Conservation (phyloP, 2,329 filamentous ascomycete genomes). For the Ophiostoma piceae region DNA sequence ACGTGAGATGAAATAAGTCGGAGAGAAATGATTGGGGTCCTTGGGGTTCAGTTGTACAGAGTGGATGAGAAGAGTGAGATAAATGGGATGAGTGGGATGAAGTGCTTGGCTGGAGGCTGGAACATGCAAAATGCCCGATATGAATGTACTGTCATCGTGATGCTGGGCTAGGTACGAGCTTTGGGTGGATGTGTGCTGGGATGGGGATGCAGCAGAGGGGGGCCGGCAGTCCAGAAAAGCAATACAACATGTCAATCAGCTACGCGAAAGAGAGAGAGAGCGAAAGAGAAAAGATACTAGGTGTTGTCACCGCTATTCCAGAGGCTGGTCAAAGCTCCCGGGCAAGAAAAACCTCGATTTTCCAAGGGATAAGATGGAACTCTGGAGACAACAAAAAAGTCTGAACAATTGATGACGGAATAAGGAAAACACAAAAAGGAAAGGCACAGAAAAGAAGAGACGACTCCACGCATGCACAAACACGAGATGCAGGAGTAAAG, state of each 20-base stretch:
- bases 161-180: background rate
- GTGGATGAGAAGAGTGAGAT: background rate
- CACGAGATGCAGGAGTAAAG: slow-evolving; percentile 2
- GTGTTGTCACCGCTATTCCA: background rate
- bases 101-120: slow-evolving; percentile 1
- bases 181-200: background rate
- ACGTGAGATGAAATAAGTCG: background rate
- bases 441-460: background rate
- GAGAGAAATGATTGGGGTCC: background rate
- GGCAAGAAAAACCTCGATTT: background rate
- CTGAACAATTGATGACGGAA: background rate
- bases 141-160: slow-evolving; percentile 5
- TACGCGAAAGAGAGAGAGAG: background rate
- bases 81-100: background rate
- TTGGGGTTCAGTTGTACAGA: background rate
- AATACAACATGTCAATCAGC: background rate
- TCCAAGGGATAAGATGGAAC: background rate
- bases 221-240: background rate
- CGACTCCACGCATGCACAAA: slow-evolving; percentile 8
- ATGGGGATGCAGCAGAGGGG: slow-evolving; percentile 2
- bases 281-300: background rate
- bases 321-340: background rate
- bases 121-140: background rate
- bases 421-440: background rate
- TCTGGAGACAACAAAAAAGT: background rate